Evolutionary conservation across 2,329 filamentous ascomycete genomes (phyloP).

Genomic region (Cladophialophora psammophila): DNA sequence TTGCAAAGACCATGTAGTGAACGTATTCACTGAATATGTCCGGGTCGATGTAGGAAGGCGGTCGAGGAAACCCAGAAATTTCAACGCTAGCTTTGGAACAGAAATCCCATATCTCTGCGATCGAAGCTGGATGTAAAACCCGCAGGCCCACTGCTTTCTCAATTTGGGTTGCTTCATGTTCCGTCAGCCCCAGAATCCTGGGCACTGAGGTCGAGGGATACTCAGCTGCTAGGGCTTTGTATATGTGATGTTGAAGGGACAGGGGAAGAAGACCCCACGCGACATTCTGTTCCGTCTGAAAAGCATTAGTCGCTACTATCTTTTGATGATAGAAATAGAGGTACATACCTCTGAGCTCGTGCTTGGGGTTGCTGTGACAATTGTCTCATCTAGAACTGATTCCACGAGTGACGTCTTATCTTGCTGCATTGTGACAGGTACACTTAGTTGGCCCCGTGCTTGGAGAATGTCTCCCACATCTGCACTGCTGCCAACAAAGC

Average conservation of each 20-base stretch:
- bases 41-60: conserved; percentile 22
- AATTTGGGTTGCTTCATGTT: conserved; percentile 24
- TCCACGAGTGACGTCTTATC: neutral
- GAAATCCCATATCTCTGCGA: conserved; percentile 24
- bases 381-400: neutral
- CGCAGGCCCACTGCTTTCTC: conserved; percentile 15
- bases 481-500: neutral
- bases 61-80: conserved; percentile 8
- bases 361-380: neutral
- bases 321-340: neutral
- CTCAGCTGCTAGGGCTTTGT: neutral
- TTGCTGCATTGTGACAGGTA: neutral
- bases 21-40: conserved; percentile 28
- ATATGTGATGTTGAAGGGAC: conserved; percentile 34
- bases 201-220: neutral
- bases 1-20: conserved; percentile 30
- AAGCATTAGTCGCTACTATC: neutral
- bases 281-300: conserved; percentile 2
- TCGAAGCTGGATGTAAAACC: conserved; percentile 11
- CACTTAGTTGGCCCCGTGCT: neutral
- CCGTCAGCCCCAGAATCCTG: conserved; percentile 25
- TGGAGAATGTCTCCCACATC: neutral
- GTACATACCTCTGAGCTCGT: neutral
- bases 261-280: conserved; percentile 29
- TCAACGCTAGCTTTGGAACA: conserved; percentile 9